Conservation (phyloP, 306 rosid genomes). For the Morella rubra region DNA sequence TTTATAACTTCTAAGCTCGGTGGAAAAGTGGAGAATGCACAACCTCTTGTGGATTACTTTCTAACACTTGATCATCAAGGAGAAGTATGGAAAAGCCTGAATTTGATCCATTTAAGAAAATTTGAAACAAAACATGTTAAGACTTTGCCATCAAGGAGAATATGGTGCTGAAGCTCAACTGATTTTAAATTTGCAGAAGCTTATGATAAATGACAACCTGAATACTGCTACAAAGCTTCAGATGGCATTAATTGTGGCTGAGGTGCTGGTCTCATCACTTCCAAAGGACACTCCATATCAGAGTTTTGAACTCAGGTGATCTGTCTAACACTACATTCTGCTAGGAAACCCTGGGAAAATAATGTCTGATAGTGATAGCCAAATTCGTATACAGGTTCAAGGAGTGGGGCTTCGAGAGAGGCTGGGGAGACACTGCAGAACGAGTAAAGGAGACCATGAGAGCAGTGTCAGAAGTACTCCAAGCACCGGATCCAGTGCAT, state of each 20-base stretch:
- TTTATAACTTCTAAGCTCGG: constrained; percentile 52
- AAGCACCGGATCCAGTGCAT: constrained; percentile 77
- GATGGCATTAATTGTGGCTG: constrained; percentile 61
- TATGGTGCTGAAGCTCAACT: background rate
- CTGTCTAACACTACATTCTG: background rate
- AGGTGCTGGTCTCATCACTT: constrained; percentile 53
- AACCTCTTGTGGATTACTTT: constrained; percentile 82
- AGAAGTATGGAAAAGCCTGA: constrained; percentile 52
- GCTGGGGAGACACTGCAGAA: constrained; percentile 87
- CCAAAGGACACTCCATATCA: constrained; percentile 54
- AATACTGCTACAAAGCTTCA: constrained; percentile 71
- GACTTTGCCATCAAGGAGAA: background rate
- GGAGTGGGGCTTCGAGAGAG: constrained; percentile 95
- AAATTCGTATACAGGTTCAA: constrained; percentile 50
- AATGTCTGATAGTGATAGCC: background rate
- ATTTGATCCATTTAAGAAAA: constrained; percentile 9
- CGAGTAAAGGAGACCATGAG: constrained; percentile 71
- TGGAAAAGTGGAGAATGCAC: constrained; percentile 55
- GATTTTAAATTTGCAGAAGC: constrained; percentile 43
- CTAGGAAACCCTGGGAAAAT: background rate
- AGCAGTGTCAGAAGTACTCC: constrained; percentile 69
- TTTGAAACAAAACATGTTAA: background rate
- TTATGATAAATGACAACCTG: constrained; percentile 65
- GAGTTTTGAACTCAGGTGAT: constrained; percentile 63
- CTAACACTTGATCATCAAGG: constrained; percentile 54